Percentiles rank a stretch among this genome's conserved stretches.
These are phyloP conservation scores for Fraxinus paxiana DNA, from an alignment of 305 asterid species.

Conservation along the genomic window DNA sequence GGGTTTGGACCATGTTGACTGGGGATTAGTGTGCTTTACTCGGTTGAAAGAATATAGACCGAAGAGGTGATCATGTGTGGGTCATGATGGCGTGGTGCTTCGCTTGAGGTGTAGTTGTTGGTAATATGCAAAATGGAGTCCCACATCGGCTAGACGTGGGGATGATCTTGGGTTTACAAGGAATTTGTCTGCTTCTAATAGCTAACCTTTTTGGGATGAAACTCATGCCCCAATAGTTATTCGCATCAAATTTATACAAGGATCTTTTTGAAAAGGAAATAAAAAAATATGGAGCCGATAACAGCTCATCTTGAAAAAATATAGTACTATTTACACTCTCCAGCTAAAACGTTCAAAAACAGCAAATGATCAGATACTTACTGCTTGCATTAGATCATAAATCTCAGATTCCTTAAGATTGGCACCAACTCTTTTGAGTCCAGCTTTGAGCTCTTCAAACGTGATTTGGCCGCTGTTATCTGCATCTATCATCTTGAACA, in stretches of 20 bases:
- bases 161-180: not conserved
- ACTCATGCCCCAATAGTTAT: not conserved
- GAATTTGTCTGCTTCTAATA: not conserved
- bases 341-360: not conserved
- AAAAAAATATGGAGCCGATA: not conserved
- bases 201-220: not conserved
- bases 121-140: not conserved
- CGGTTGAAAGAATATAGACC: not conserved
- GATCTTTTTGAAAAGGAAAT: not conserved
- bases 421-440: slow-evolving; percentile 67
- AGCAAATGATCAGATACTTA: slow-evolving; percentile 29
- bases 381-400: slow-evolving; percentile 75
- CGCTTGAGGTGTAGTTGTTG: not conserved
- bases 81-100: not conserved
- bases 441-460: slow-evolving; percentile 74
- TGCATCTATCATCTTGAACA: slow-evolving; percentile 70
- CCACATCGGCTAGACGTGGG: not conserved
- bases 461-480: slow-evolving; percentile 74
- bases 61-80: not conserved
- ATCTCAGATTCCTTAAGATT: slow-evolving; percentile 68
- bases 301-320: not conserved
- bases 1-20: not conserved
- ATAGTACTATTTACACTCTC: not conserved
- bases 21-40: not conserved
- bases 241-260: not conserved